phyloP scores from a whole-genome alignment of 1,139 yeast genomes.

The Suhomyces bribrorum region DNA sequence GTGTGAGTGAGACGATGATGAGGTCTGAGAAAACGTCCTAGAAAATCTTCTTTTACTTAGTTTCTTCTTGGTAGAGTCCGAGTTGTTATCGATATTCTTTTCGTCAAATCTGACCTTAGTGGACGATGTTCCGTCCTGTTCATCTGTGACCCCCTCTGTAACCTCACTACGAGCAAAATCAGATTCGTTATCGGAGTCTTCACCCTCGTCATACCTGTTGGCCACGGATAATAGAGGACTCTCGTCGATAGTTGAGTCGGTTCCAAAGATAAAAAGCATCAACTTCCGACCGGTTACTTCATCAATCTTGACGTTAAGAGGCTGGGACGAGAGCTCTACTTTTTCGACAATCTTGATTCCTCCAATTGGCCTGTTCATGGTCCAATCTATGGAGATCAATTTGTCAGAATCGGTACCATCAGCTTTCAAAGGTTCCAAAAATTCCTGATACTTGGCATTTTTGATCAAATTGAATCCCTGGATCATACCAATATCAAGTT shows the following conservation, averaged over 20 bases:
- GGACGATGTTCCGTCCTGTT: not conserved
- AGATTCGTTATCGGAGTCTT: slow-evolving; percentile 10
- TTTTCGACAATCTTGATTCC: slow-evolving; percentile 64
- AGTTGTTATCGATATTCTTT: not conserved
- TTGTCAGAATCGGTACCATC: slow-evolving; percentile 19
- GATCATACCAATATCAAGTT: slow-evolving; percentile 46
- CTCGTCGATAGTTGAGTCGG: slow-evolving; percentile 34
- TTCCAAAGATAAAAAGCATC: slow-evolving; percentile 56
- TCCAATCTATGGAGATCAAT: slow-evolving; percentile 57
- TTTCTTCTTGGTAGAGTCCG: slow-evolving; percentile 2
- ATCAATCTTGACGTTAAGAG: slow-evolving; percentile 59
- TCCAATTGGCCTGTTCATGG: slow-evolving; percentile 65
- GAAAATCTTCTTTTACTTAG: slow-evolving; percentile 4
- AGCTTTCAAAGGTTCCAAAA: slow-evolving; percentile 36
- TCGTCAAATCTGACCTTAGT: slow-evolving; percentile 8
- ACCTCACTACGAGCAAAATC: slow-evolving; percentile 11
- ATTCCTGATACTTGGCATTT: slow-evolving; percentile 36
- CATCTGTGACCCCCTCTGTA: slow-evolving; percentile 4
- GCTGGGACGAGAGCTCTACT: slow-evolving; percentile 53
- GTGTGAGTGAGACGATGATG: slow-evolving; percentile 8
- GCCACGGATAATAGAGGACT: slow-evolving; percentile 29
- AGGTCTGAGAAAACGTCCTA: slow-evolving; percentile 5
- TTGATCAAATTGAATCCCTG: slow-evolving; percentile 42
- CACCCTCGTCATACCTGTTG: slow-evolving; percentile 13
- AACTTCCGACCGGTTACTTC: slow-evolving; percentile 60